A percentile compares a stretch with the other conserved stretches of the same genome.
phyloP scores from a whole-genome alignment of 192 early-diverging fungal species.

The Coemansia sp. region DNA sequence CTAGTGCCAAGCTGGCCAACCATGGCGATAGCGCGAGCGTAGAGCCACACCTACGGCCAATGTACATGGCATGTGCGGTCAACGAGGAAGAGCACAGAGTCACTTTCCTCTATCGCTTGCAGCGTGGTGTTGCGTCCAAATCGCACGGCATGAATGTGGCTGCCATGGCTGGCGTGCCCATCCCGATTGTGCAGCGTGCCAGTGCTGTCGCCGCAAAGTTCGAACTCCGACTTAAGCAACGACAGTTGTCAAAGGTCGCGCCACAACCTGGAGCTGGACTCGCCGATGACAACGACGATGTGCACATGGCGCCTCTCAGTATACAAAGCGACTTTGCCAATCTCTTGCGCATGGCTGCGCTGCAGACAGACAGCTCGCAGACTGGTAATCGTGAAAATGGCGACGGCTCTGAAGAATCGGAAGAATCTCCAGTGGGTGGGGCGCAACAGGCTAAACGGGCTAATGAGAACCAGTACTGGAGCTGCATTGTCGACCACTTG shows the following conservation, averaged over 20 bases:
- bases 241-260: slow-evolving; percentile 6
- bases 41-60: slow-evolving; percentile 75
- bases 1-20: background rate
- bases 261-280: background rate
- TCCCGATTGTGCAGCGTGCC: slow-evolving; percentile 69
- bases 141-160: slow-evolving; percentile 99
- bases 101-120: slow-evolving; percentile 92
- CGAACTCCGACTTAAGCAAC: slow-evolving; percentile 57
- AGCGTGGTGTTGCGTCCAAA: slow-evolving; percentile 81
- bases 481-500: slow-evolving; percentile 54
- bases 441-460: slow-evolving; percentile 14
- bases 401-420: background rate
- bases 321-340: slow-evolving; percentile 58
- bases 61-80: slow-evolving; percentile 84
- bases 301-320: slow-evolving; percentile 29
- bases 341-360: slow-evolving; percentile 42
- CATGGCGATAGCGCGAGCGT: slow-evolving; percentile 4
- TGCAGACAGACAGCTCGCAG: background rate
- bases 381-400: background rate
- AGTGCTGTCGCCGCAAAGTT: slow-evolving; percentile 71
- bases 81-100: slow-evolving; percentile 84
- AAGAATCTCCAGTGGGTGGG: slow-evolving; percentile 37
- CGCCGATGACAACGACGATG: background rate
- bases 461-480: slow-evolving; percentile 58
- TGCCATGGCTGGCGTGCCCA: slow-evolving; percentile 89